These are phyloP conservation scores for Diplosphaera chodatii DNA, from an alignment of 139 green algal genomes.

Conservation along the genomic window DNA sequence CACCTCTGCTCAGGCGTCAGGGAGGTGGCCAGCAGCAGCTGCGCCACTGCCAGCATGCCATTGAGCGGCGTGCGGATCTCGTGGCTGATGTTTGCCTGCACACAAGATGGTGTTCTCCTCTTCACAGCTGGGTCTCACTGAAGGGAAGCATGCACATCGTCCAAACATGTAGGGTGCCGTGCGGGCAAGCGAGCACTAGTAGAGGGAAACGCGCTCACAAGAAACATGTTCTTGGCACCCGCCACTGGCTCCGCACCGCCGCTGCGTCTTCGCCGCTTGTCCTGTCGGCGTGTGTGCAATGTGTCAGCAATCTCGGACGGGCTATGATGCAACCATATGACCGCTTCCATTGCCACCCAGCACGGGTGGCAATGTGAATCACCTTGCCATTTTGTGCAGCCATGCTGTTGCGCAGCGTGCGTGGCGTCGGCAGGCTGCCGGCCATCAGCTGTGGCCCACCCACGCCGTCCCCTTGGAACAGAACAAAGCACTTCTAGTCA, in stretches of 20 bases:
- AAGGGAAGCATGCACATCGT: too few species aligned
- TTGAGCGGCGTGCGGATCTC: constrained; percentile 68
- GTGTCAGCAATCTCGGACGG: too few species aligned
- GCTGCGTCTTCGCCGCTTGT: background rate
- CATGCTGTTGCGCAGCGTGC: background rate
- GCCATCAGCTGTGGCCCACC: background rate
- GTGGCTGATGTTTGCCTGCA: constrained; percentile 57
- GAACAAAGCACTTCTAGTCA: too few species aligned
- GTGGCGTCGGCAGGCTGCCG: background rate
- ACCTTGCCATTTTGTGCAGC: background rate
- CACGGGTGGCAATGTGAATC: too few species aligned
- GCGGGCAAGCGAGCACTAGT: too few species aligned
- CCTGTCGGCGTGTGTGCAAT: background rate
- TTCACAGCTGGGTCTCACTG: too few species aligned
- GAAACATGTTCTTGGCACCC: constrained; percentile 51
- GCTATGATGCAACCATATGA: too few species aligned
- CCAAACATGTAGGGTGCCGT: too few species aligned
- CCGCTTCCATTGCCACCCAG: too few species aligned
- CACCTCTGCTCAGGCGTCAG: constrained; percentile 51
- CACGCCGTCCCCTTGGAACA: too few species aligned
- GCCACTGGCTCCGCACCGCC: constrained; percentile 31
- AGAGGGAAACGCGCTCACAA: constrained; percentile 14
- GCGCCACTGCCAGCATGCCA: constrained; percentile 51
- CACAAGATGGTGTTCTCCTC: too few species aligned
- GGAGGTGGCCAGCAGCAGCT: constrained; percentile 43